Evolutionary conservation across 257 asterid species (phyloP).

Genomic region (Solanum neorickii): DNA sequence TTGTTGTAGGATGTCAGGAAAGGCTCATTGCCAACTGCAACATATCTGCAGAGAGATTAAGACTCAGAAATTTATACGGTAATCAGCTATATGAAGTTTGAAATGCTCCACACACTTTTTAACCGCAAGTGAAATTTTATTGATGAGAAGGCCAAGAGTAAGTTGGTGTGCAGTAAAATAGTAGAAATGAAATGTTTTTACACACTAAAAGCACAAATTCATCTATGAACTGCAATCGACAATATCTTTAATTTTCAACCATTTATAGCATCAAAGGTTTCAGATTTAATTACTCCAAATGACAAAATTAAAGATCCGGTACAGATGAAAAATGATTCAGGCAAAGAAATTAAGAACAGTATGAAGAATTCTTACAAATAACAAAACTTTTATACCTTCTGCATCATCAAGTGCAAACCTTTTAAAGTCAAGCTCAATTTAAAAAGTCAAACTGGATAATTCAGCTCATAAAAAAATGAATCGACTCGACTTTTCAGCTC

Average conservation of each 20-base stretch:
- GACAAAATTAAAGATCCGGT: not conserved
- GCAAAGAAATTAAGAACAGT: not conserved
- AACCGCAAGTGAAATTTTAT: not conserved
- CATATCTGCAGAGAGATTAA: constrained; percentile 36
- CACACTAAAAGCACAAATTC: not conserved
- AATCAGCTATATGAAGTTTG: not conserved
- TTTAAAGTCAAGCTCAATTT: not conserved
- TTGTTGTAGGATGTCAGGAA: constrained; percentile 60
- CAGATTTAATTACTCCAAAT: not conserved
- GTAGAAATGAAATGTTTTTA: not conserved
- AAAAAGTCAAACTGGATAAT: not conserved
- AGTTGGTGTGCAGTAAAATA: not conserved
- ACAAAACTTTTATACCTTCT: not conserved
- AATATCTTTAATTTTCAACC: not conserved
- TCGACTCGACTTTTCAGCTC: not conserved
- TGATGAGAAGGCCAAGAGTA: not conserved
- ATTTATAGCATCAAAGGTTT: not conserved
- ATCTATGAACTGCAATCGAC: not conserved
- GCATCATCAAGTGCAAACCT: not conserved
- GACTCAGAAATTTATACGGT: not conserved
- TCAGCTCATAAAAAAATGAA: not conserved
- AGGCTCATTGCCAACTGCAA: constrained; percentile 83
- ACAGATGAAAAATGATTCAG: not conserved
- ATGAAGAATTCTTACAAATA: not conserved
- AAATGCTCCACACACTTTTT: not conserved